Conservation (phyloP, 1,284 basidiomycete genomes). For the Xanthoconium separans region DNA sequence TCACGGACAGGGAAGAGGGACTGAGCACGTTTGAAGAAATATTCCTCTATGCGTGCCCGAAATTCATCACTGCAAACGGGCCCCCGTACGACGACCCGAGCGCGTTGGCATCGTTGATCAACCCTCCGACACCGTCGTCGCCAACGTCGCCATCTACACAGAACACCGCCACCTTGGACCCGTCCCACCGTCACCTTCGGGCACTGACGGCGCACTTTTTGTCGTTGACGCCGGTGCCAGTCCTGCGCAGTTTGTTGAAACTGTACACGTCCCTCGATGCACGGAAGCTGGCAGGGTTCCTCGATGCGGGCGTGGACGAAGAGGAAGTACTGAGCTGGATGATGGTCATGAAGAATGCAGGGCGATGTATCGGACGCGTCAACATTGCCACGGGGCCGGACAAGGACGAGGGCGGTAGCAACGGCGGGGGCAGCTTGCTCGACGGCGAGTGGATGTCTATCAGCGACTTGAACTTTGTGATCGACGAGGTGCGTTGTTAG, state of each 20-base stretch:
- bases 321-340: slow-evolving; percentile 95
- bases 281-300: slow-evolving; percentile 88
- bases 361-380: slow-evolving; percentile 66
- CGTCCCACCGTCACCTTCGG: slow-evolving; percentile 79
- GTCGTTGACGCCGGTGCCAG: slow-evolving; percentile 82
- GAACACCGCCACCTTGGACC: slow-evolving; percentile 49
- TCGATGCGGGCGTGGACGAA: slow-evolving; percentile 74
- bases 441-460: slow-evolving; percentile 88
- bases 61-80: slow-evolving; percentile 94
- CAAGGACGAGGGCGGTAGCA: slow-evolving; percentile 25
- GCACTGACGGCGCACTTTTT: slow-evolving; percentile 60
- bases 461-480: slow-evolving; percentile 94
- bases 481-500: slow-evolving; percentile 78
- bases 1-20: slow-evolving; percentile 58
- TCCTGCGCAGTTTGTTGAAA: slow-evolving; percentile 89
- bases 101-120: slow-evolving; percentile 57
- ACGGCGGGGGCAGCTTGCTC: slow-evolving; percentile 56
- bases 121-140: slow-evolving; percentile 38
- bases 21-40: slow-evolving; percentile 90
- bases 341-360: slow-evolving; percentile 94
- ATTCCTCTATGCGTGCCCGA: slow-evolving; percentile 92
- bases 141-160: slow-evolving; percentile 19
- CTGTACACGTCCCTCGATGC: slow-evolving; percentile 94
- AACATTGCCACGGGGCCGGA: slow-evolving; percentile 19
- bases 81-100: slow-evolving; percentile 88